Evolutionary conservation across 768 basidiomycete species (phyloP), one percentile per base, ranked within the genome.

Genomic region (Phlebiopsis gigantea): DNA sequence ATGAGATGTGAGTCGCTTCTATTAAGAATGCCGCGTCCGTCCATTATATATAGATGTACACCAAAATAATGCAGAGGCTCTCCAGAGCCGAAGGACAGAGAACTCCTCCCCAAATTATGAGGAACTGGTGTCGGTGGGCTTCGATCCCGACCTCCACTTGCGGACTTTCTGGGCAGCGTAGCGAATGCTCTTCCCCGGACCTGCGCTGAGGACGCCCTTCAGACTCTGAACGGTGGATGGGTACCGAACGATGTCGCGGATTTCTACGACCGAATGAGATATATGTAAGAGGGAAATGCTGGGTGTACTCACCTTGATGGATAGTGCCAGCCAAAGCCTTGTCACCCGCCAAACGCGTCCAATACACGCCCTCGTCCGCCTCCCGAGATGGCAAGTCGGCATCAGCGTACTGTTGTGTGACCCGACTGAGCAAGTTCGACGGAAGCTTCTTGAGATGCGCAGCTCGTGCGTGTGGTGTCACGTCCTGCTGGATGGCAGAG

Each of bases 151-250:
- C 82, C 89, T 89, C 88, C 93, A 97, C 72, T 98, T 98, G 34
- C 79, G 71, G 19, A 95, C 74, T 74, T 98, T 98, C 46, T 85
- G 82, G 24, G 77, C 61, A 45, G 81, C 74, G 64, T 98, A 98
- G 43, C 80, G 81, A 5, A 85, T 56, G 66, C 90, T 90, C 78
- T 93, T 94, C 47, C 78, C 76, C 9, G 88, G 60, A 4, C 94
- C 94, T 8, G 90, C 89, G 56, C 86, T 93, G 19, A 88, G 80
- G 47, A 98, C 66, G 25, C 94, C 93, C 72, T 97, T 98, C 57
- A 91, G 61, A 4, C 87, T 78, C 74, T 98, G 94, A 8, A 90
- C 75, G 1, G 90, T 83, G 14, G 94, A 91, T 5, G 94, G 93
- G 62, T 83, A 79, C 61, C 87, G 79, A 43, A 96, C 93, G 66